Evolutionary conservation across 1,139 yeast species (phyloP).

Genomic region (Eremothecium gossypii): DNA sequence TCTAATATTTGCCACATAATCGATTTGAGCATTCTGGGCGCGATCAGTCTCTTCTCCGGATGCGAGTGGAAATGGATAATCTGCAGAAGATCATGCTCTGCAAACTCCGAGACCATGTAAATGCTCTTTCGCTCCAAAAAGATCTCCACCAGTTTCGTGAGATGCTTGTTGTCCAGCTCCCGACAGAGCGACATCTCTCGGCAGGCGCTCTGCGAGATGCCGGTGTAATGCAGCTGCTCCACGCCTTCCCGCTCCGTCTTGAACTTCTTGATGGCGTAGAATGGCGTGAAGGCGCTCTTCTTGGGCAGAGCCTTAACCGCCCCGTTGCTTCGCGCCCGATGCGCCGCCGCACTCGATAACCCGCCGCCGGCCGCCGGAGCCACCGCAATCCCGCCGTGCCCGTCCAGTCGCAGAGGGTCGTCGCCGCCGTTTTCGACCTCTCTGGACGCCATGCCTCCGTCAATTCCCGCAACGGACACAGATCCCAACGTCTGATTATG

Average conservation of each 20-base stretch:
- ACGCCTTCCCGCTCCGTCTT: slow-evolving; percentile 87
- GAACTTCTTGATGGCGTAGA: slow-evolving; percentile 87
- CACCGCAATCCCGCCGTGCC: slow-evolving; percentile 2
- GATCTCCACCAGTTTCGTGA: slow-evolving; percentile 72
- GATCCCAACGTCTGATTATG: not conserved
- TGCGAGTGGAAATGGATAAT: slow-evolving; percentile 91
- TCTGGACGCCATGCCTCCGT: slow-evolving; percentile 8
- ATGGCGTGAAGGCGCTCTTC: slow-evolving; percentile 15
- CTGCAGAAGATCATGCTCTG: slow-evolving; percentile 90
- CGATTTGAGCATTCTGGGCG: slow-evolving; percentile 68
- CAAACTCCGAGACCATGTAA: slow-evolving; percentile 90
- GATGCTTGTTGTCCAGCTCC: slow-evolving; percentile 71
- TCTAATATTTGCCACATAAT: slow-evolving; percentile 85
- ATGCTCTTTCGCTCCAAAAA: slow-evolving; percentile 85
- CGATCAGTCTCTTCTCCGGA: slow-evolving; percentile 72
- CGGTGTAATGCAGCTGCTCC: slow-evolving; percentile 81
- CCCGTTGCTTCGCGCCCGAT: slow-evolving; percentile 1
- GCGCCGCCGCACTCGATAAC: slow-evolving; percentile 1
- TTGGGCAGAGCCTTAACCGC: slow-evolving; percentile 9
- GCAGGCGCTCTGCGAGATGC: slow-evolving; percentile 92
- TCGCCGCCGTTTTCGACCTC: slow-evolving; percentile 5
- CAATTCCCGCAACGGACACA: slow-evolving; percentile 5
- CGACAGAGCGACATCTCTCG: slow-evolving; percentile 94
- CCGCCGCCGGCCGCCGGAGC: slow-evolving; percentile 1
- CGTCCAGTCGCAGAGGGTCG: not conserved